Base-by-base conservation (phyloP, 768 basidiomycete genomes). In the Serendipita sp. region DNA sequence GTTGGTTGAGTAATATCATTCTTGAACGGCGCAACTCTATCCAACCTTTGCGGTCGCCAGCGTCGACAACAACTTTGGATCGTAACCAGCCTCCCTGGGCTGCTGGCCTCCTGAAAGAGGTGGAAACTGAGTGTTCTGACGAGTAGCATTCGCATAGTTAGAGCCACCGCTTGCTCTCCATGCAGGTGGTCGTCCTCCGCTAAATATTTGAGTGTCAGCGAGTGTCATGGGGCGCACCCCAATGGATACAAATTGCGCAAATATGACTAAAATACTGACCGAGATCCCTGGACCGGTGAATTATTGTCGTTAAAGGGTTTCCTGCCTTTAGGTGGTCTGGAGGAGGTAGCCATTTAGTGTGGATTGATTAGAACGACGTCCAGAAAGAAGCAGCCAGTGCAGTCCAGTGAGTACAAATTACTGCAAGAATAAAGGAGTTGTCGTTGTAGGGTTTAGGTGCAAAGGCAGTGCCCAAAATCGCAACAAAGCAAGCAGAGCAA, bases 21-120 rank as follows among this genome's bases (percentile, higher is more conserved):
- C 29, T 18, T 50, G 8, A 31, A 23, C 4, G 27, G 34, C 2
- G 36, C 27, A 33, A 60, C 36, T 29, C 16, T 29, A 13, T 13
- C 40, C 16, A 60, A 60, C 55, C 29, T 33, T 60, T 37, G 36
- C 55, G 31, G 27, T 60, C 29, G 29, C 55, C 55, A 60, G 36
- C 55, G 55, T 60, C 55, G 55, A 27, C 55, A 60, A 34, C 27
- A 60, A n/a, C n/a, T 60, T 60, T 27, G 55, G 33, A 34, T 60
- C 55, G 55, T 60, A 60, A 36, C 55, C 55, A 60, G 55, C 33
- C 55, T 60, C 55, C 33, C 36, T 31, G 55, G 29, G 55, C 16
- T 27, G 27, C 33, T 27, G 33, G 55, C 29, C 29, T 31, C 55
- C 55, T 36, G 55, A 60, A 36, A 60, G 55, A 27, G 55, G 55